phyloP scores from a whole-genome alignment of 1,284 basidiomycete genomes.

The Leccinum laetum region DNA sequence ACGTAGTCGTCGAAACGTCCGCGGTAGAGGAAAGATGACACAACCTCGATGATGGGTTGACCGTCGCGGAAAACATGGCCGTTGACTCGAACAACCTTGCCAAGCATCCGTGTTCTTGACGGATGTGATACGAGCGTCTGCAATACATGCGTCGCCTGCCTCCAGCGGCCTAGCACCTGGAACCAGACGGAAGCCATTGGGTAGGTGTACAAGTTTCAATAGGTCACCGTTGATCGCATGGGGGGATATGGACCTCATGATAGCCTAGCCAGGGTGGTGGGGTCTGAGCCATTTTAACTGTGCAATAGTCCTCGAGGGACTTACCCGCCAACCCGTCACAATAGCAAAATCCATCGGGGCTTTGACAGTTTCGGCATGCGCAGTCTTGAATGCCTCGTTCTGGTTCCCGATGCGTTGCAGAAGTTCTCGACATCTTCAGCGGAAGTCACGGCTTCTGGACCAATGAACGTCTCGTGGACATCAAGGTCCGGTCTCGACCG shows the following conservation, averaged over 20 bases:
- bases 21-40: conserved; percentile 96
- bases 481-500: conserved; percentile 74
- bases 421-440: conserved; percentile 82
- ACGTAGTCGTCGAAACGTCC: conserved; percentile 92
- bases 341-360: conserved; percentile 99
- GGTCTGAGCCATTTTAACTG: conserved; percentile 16
- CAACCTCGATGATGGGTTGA: conserved; percentile 88
- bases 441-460: conserved; percentile 82
- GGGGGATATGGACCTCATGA: conserved; percentile 99
- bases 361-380: conserved; percentile 66
- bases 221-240: conserved; percentile 88
- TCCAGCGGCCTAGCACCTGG: conserved; percentile 75
- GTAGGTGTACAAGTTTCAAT: conserved; percentile 94
- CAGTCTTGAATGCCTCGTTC: conserved; percentile 86
- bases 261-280: conserved; percentile 57
- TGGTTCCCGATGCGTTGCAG: conserved; percentile 92
- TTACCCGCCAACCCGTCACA: conserved; percentile 95
- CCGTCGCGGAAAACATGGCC: conserved; percentile 79
- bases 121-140: conserved; percentile 87
- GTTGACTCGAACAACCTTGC: conserved; percentile 93
- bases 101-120: conserved; percentile 89
- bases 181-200: conserved; percentile 93
- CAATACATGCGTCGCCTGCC: conserved; percentile 89
- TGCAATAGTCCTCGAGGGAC: conserved; percentile 25
- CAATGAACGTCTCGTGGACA: conserved; percentile 78